Percentiles rank a stretch among this genome's conserved stretches.
phyloP scores from a whole-genome alignment of 2,329 filamentous ascomycete genomes.

The Trichothecium roseum region DNA sequence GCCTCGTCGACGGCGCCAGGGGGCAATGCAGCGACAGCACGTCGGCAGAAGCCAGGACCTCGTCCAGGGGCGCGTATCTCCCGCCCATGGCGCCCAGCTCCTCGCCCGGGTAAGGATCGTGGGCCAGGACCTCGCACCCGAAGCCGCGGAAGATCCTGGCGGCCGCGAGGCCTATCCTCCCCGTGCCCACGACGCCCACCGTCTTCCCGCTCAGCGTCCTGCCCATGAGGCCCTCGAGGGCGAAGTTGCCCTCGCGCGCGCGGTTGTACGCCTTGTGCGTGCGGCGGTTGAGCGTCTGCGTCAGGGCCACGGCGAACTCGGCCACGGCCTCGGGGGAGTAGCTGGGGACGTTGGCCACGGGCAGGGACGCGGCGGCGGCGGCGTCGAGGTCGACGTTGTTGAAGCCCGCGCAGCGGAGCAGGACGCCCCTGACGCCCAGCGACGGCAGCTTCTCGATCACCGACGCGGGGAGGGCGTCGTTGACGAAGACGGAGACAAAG shows the following conservation, averaged over 20 bases:
- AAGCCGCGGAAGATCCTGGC: constrained; percentile 55
- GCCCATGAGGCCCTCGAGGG: constrained; percentile 52
- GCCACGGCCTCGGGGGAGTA: constrained; percentile 62
- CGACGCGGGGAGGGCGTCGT: constrained; percentile 42
- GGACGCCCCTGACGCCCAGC: constrained; percentile 44
- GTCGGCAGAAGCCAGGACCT: constrained; percentile 44
- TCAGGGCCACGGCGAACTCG: constrained; percentile 57
- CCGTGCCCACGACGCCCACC: constrained; percentile 55
- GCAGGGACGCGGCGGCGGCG: constrained; percentile 43
- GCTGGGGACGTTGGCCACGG: constrained; percentile 55
- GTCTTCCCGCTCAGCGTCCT: constrained; percentile 53
- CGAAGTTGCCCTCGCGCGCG: constrained; percentile 59
- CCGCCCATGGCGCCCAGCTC: constrained; percentile 36
- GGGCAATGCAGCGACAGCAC: constrained; percentile 59
- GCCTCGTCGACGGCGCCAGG: constrained; percentile 45
- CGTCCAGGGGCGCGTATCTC: constrained; percentile 41
- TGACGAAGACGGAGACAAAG: constrained; percentile 60
- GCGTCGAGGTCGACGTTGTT: constrained; percentile 54
- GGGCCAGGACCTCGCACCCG: constrained; percentile 51
- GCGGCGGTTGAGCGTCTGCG: constrained; percentile 58
- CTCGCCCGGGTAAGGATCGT: constrained; percentile 43
- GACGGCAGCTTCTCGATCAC: constrained; percentile 40
- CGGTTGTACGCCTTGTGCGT: constrained; percentile 60
- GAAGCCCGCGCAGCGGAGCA: constrained; percentile 58
- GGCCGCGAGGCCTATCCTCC: constrained; percentile 53